Percentiles rank a stretch among this genome's conserved stretches.
Conservation (phyloP, 2,329 filamentous ascomycete species). For the Aspergillus sp. region DNA sequence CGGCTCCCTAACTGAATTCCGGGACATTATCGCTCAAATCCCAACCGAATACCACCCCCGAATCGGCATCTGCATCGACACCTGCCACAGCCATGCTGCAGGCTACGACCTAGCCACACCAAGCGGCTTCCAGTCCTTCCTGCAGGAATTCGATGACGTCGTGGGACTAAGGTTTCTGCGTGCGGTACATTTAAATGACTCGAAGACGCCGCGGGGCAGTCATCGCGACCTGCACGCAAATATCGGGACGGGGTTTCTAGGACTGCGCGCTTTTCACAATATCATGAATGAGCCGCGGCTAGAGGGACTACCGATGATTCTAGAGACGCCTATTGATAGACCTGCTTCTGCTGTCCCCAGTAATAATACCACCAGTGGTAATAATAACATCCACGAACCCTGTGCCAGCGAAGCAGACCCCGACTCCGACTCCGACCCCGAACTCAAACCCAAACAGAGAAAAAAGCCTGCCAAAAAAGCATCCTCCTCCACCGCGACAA, state of each 20-base stretch:
- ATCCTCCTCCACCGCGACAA: constrained; percentile 25
- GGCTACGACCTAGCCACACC: constrained; percentile 82
- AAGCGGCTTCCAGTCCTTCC: constrained; percentile 61
- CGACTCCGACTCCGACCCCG: constrained; percentile 11
- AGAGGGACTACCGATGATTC: constrained; percentile 73
- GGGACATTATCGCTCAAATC: constrained; percentile 71
- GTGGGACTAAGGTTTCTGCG: constrained; percentile 73
- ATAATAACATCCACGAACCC: neutral
- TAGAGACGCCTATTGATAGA: constrained; percentile 89
- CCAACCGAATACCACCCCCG: constrained; percentile 64
- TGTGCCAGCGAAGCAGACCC: constrained; percentile 9
- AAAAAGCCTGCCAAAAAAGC: constrained; percentile 13
- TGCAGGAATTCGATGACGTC: constrained; percentile 65
- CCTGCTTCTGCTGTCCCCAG: constrained; percentile 36
- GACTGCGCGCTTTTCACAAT: constrained; percentile 81
- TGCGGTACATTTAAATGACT: constrained; percentile 90
- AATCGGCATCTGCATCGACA: constrained; percentile 92
- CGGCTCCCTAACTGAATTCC: constrained; percentile 73
- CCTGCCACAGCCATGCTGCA: constrained; percentile 90
- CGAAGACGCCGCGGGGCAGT: constrained; percentile 76
- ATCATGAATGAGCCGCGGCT: constrained; percentile 76
- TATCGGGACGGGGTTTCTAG: constrained; percentile 90
- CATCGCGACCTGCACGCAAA: constrained; percentile 89
- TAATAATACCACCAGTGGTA: neutral
- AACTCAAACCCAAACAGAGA: constrained; percentile 13